Evolutionary conservation across 139 green algal species (phyloP), one percentile per base, ranked within the genome.

Genomic region (Auxenochlorella pyrenoidosa): DNA sequence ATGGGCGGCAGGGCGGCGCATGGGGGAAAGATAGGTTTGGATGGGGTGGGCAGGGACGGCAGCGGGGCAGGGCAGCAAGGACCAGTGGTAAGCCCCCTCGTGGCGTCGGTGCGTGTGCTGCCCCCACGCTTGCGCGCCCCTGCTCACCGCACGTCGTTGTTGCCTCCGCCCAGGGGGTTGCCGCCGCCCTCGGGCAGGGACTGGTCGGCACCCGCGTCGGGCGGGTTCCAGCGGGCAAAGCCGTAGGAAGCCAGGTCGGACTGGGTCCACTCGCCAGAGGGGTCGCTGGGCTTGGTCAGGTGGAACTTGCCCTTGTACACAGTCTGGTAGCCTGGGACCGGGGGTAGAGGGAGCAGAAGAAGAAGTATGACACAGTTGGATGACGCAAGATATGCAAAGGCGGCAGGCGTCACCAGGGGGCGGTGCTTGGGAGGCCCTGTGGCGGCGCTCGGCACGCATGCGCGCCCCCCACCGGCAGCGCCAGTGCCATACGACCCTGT

Each of bases 251-350:
- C 73, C n/a, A 85, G 72, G 75, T 89, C 85, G 40, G 72, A 15
- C 41, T 77, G 47, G 34, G 79, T 68, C 43, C 43, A 82, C 34
- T 54, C 34, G 26, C 38, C 68, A n/a, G 86, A 44, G 63, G 82
- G 58, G 75, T 66, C 85, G 26, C 30, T n/a, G 22, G 72, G 72
- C 54, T 89, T 89, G 85, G 54, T 76, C 8, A 89, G 43, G 81
- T 89, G 72, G 44, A 82, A 75, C 71, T 89, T 89, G 43, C 85
- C 85, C 71, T 89, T 89, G 85, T 89, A 89, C 22, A 89, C 85
- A 38, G 63, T 59, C 1, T 82, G n/a, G 36, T 83, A 89, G 41
- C 85, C 85, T 75, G 68, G 28, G 54, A 24, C 10, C 18, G 54
- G 54, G 54, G 54, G 16, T 26, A 54, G 10, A 54, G 54, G 54